Evolutionary conservation across 495 filamentous ascomycete species (phyloP), one percentile per base, ranked within the genome.

Genomic region (Penicillium bialowiezense): DNA sequence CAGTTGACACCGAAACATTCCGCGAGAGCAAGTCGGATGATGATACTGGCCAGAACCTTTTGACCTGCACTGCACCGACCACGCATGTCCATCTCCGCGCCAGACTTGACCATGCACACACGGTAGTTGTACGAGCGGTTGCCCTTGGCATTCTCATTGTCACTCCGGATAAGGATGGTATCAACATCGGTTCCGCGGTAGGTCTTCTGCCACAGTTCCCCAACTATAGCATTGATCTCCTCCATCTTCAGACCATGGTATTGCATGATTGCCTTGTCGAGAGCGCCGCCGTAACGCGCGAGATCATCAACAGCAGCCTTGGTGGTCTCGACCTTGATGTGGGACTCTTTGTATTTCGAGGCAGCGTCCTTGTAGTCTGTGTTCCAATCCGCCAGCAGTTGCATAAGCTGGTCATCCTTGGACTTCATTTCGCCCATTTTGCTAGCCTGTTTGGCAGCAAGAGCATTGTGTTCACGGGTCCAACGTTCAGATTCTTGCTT

Each of bases 81-180:
- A 50, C 93, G 89, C 93, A 99, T 99, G 71, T 99, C 93, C 92
- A 99, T 97, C 68, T 99, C 93, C 3, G 87, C 85, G 56, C 91
- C 89, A 60, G 90, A 84, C 73, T 99, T 99, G 55, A 96, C 85
- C 95, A 99, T 99, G 72, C 87, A 90, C 0, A 98, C 93, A 46
- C 95, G 88, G 72, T 98, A 98, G 67, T 98, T 97, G 78, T 97
- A 98, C 26, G 78, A 88, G 44, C 88, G 83, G 58, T 90, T 93
- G 47, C 82, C 86, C 44, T 81, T 85, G 17, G 75, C 75, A 36
- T 78, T 77, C 64, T 93, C 91, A 55, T 84, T 86, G 70, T 95
- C 91, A 34, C 90, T 95, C 33, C 87, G 83, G 65, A 97, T 97
- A 56, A 95, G 78, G 65, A 98, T 96, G 8, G 89, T 91, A 69